Conservation (phyloP, 2,329 filamentous ascomycete species). For the Xylaria hypoxylon region DNA sequence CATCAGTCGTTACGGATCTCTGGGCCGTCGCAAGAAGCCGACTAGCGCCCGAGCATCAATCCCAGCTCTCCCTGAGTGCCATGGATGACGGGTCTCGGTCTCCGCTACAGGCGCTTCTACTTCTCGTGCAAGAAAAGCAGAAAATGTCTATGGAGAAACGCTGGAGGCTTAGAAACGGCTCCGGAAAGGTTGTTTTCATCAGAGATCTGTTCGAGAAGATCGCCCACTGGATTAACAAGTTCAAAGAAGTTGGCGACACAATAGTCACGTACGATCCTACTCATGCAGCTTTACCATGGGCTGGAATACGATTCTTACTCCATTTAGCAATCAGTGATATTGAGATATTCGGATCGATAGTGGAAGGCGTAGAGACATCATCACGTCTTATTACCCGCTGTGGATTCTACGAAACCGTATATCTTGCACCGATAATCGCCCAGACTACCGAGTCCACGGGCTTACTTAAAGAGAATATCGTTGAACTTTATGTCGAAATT, state of each 20-base stretch:
- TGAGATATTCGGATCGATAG: neutral
- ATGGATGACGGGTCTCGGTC: neutral
- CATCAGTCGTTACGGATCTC: neutral
- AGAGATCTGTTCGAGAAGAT: constrained; percentile 10
- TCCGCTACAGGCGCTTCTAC: neutral
- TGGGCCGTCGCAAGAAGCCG: neutral
- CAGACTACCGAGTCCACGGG: neutral
- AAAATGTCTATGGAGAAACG: neutral
- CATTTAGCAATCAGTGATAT: neutral
- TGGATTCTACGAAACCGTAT: neutral
- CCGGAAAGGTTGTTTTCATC: neutral
- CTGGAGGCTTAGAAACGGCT: neutral
- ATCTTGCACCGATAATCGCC: neutral
- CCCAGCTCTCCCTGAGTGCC: neutral
- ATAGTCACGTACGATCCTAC: constrained; percentile 7
- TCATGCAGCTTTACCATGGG: constrained; percentile 20
- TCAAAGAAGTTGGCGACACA: constrained; percentile 8
- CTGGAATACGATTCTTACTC: constrained; percentile 17
- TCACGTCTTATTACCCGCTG: neutral
- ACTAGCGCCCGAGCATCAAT: neutral
- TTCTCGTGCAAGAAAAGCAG: neutral
- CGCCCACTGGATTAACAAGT: constrained; percentile 5
- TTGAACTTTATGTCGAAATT: neutral
- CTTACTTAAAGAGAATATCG: neutral
- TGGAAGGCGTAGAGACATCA: neutral